Conservation (phyloP, 106 monocot species). For the Phalaenopsis equestris region DNA sequence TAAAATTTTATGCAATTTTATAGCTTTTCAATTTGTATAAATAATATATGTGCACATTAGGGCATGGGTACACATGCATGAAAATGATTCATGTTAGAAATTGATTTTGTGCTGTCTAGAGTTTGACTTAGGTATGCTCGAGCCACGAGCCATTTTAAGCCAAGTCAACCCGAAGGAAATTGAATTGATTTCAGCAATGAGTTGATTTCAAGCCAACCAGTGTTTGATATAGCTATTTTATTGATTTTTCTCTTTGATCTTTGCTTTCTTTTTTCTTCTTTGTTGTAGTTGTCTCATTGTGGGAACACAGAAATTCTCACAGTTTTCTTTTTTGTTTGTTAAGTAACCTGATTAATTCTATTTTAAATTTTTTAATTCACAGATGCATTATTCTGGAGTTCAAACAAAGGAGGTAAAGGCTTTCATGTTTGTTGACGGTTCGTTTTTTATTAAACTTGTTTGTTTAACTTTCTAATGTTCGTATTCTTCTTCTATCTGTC, state of each 20-base stretch:
- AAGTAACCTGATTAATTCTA: conserved; percentile 1
- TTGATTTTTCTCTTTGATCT: neutral
- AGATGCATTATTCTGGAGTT: conserved; percentile 50
- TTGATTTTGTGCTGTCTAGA: too few species aligned
- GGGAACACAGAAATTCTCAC: neutral
- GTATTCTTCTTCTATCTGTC: neutral
- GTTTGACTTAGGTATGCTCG: too few species aligned
- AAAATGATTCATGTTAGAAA: too few species aligned
- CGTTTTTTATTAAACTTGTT: neutral
- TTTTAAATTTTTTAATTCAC: conserved; percentile 13
- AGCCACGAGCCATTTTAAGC: too few species aligned
- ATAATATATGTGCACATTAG: too few species aligned
- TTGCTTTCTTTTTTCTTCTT: neutral
- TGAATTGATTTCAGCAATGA: too few species aligned
- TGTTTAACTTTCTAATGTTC: neutral
- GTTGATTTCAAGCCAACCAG: too few species aligned
- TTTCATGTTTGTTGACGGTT: neutral
- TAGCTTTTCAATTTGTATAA: too few species aligned
- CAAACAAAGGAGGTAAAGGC: conserved; percentile 46
- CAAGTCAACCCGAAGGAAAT: too few species aligned
- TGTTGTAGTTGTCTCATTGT: neutral
- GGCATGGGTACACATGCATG: too few species aligned
- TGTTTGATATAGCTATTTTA: neutral
- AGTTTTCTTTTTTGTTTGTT: conserved; percentile 3
- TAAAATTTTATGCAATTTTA: too few species aligned